Evolutionary conservation across 768 basidiomycete genomes (phyloP).

Genomic region (Pisolithus marmoratus): DNA sequence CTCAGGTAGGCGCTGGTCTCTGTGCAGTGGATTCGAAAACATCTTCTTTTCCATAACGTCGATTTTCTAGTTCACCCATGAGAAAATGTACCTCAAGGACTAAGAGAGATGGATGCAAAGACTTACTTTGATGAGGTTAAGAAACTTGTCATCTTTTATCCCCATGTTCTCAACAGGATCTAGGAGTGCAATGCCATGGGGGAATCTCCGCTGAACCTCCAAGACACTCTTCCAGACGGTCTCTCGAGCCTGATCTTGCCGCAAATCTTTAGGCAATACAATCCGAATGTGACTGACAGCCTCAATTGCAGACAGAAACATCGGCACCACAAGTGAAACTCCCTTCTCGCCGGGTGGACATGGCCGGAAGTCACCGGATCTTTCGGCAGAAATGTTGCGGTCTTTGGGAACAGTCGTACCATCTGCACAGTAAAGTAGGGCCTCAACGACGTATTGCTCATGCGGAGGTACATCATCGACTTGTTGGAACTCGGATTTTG

Average conservation of each 20-base stretch:
- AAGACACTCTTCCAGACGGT: slow-evolving; percentile 85
- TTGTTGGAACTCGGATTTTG: slow-evolving; percentile 53
- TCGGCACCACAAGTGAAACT: slow-evolving; percentile 79
- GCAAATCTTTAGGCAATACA: slow-evolving; percentile 85
- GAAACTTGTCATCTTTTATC: slow-evolving; percentile 93
- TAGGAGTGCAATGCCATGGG: slow-evolving; percentile 77
- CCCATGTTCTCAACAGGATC: slow-evolving; percentile 95
- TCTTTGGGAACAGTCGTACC: slow-evolving; percentile 60
- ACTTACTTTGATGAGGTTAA: slow-evolving; percentile 72
- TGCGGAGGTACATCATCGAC: slow-evolving; percentile 73
- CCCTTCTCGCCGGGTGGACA: slow-evolving; percentile 70
- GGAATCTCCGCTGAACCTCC: slow-evolving; percentile 89
- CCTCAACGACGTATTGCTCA: slow-evolving; percentile 90
- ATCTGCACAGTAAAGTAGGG: slow-evolving; percentile 74
- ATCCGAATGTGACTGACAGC: slow-evolving; percentile 83
- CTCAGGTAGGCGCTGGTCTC: slow-evolving; percentile 70
- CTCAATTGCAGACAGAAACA: slow-evolving; percentile 81
- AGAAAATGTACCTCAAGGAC: neutral
- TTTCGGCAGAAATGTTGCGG: slow-evolving; percentile 45
- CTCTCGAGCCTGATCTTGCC: slow-evolving; percentile 67
- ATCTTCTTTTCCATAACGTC: slow-evolving; percentile 83
- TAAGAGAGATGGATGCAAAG: no score
- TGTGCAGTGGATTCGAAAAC: slow-evolving; percentile 72
- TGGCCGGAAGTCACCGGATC: slow-evolving; percentile 70
- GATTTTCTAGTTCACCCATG: slow-evolving; percentile 63